phyloP scores from a whole-genome alignment of 495 filamentous ascomycete genomes.

The Penicillium macrosclerotiorum region DNA sequence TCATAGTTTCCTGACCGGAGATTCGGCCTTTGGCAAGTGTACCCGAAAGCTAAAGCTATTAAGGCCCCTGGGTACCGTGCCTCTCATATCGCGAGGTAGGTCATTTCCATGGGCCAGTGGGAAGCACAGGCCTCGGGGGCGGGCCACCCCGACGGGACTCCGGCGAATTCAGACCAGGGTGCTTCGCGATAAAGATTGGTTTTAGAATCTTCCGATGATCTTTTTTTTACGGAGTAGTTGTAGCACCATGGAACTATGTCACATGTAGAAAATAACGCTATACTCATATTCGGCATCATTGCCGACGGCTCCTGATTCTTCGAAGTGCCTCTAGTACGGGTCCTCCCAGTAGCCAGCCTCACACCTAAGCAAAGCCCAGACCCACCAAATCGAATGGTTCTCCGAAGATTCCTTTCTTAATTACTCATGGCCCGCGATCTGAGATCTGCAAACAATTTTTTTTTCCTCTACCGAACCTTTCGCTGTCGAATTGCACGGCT shows the following conservation, averaged over 20 bases:
- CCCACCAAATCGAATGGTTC: conserved; percentile 1
- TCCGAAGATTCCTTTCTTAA: no score
- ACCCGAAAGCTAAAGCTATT: background rate
- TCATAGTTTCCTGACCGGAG: no score
- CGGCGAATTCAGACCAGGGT: background rate
- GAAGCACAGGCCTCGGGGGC: conserved; percentile 1
- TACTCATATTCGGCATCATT: no score
- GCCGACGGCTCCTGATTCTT: background rate
- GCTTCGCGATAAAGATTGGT: background rate
- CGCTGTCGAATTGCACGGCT: background rate
- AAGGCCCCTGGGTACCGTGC: no score
- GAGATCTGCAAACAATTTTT: conserved; percentile 10
- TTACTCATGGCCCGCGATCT: conserved; percentile 9
- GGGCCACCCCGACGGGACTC: conserved; percentile 7
- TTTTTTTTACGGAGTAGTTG: conserved; percentile 1
- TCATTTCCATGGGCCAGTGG: background rate
- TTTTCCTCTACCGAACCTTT: background rate
- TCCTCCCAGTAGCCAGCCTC: background rate
- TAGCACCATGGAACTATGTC: background rate
- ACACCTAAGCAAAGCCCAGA: background rate
- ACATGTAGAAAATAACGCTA: no score
- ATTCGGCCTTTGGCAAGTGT: background rate
- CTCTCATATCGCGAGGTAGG: background rate
- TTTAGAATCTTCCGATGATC: background rate
- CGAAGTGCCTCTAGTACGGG: background rate